These are phyloP conservation scores for Plasmodium adleri DNA, from an alignment of 169 alveolate species.

Conservation along the genomic window DNA sequence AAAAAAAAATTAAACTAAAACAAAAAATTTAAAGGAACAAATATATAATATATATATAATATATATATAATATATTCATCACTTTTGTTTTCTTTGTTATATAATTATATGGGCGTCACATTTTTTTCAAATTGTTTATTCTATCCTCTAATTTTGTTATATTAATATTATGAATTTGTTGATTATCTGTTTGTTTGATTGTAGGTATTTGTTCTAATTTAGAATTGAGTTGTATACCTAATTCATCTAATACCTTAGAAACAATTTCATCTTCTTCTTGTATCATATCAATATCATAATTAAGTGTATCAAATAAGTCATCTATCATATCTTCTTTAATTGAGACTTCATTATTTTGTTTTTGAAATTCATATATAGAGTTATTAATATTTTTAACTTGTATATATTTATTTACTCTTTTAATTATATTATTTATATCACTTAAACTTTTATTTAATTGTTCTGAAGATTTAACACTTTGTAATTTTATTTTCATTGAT, in stretches of 20 bases:
- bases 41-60: too few relatives aligned
- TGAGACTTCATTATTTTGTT: slow-evolving; percentile 33
- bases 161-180: background rate
- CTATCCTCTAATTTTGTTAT: slow-evolving; percentile 20
- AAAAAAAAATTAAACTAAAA: too few relatives aligned
- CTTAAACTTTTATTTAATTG: slow-evolving; percentile 44
- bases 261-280: slow-evolving; percentile 61
- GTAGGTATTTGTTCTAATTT: slow-evolving; percentile 44
- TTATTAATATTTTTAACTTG: slow-evolving; percentile 26
- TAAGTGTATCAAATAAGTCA: slow-evolving; percentile 40
- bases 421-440: slow-evolving; percentile 26
- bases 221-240: slow-evolving; percentile 38
- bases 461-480: slow-evolving; percentile 71
- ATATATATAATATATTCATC: too few relatives aligned
- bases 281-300: slow-evolving; percentile 48
- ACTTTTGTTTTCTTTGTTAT: background rate
- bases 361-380: slow-evolving; percentile 42
- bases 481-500: slow-evolving; percentile 58
- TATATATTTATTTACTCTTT: slow-evolving; percentile 41
- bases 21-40: too few relatives aligned
- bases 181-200: background rate
- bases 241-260: slow-evolving; percentile 31
- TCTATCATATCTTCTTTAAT: slow-evolving; percentile 66
- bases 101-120: background rate
- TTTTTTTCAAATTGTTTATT: slow-evolving; percentile 24